Conservation (phyloP, 1,284 basidiomycete genomes). For the Trichosporon sp. region DNA sequence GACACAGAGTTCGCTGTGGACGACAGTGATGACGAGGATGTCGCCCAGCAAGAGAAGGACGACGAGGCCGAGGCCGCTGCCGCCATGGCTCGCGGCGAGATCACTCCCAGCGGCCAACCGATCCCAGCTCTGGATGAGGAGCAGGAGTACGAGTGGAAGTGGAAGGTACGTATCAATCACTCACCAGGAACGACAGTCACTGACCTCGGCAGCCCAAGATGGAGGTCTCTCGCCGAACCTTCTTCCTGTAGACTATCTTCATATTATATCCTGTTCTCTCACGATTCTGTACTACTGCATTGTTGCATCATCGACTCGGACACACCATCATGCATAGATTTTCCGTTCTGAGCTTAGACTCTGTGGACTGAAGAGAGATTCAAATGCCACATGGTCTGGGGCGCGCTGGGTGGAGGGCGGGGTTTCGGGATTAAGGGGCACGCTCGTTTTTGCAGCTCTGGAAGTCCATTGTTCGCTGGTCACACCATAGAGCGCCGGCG, state of each 20-base stretch:
- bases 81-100: constrained; percentile 32
- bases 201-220: constrained; percentile 48
- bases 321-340: constrained; percentile 4
- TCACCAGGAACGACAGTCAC: neutral
- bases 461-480: neutral
- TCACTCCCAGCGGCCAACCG: constrained; percentile 28
- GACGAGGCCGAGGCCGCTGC: constrained; percentile 45
- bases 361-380: neutral
- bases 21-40: constrained; percentile 28
- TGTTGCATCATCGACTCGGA: neutral
- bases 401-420: neutral
- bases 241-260: constrained; percentile 44
- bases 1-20: constrained; percentile 35
- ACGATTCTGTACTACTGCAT: constrained; percentile 4
- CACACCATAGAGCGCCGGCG: neutral
- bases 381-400: constrained; percentile 8
- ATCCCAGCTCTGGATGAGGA: constrained; percentile 49
- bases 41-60: constrained; percentile 35
- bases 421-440: constrained; percentile 11
- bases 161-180: constrained; percentile 44
- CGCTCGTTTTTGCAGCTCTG: constrained; percentile 10
- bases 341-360: neutral
- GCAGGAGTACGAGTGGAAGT: constrained; percentile 53
- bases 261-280: neutral
- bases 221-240: constrained; percentile 50